Conservation (phyloP, 495 filamentous ascomycete genomes). For the Aspergillus baeticus region DNA sequence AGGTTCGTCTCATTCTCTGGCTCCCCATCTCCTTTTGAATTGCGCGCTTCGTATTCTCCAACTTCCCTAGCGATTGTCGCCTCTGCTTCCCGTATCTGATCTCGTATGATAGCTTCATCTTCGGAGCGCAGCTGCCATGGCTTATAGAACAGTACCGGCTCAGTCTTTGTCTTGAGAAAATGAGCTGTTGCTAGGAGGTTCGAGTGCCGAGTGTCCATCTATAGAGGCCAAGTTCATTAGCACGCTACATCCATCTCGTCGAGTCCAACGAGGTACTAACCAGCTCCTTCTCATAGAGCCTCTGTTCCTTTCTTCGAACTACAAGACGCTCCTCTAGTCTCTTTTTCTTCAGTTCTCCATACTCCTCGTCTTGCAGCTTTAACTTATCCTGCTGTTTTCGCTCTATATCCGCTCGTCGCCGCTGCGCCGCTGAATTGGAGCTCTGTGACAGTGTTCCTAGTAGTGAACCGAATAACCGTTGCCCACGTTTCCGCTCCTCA, state of each 20-base stretch:
- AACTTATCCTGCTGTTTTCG: slow-evolving; percentile 82
- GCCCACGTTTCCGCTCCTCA: slow-evolving; percentile 84
- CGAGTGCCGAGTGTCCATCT: slow-evolving; percentile 81
- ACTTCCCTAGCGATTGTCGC: slow-evolving; percentile 49
- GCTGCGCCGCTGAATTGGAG: slow-evolving; percentile 63
- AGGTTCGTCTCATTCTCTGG: slow-evolving; percentile 12
- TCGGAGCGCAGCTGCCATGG: slow-evolving; percentile 73
- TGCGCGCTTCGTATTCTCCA: slow-evolving; percentile 46
- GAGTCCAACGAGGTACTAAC: slow-evolving; percentile 49
- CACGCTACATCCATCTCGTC: background rate
- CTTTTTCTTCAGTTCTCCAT: slow-evolving; percentile 65
- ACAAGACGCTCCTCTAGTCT: slow-evolving; percentile 58
- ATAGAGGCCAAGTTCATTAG: background rate
- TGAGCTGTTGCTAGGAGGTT: slow-evolving; percentile 71
- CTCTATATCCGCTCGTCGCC: slow-evolving; percentile 84
- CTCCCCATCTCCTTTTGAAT: slow-evolving; percentile 20
- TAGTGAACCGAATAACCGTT: slow-evolving; percentile 85
- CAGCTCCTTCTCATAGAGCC: slow-evolving; percentile 73
- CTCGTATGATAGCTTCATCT: slow-evolving; percentile 60
- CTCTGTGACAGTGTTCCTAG: slow-evolving; percentile 86
- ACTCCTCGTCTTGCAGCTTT: slow-evolving; percentile 68
- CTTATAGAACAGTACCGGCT: slow-evolving; percentile 81
- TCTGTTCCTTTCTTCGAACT: slow-evolving; percentile 66
- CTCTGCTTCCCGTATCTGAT: slow-evolving; percentile 58
- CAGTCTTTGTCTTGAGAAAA: slow-evolving; percentile 69